Evolutionary conservation across 805 yeast genomes (phyloP), one percentile per base, ranked within the genome.

Genomic region (Schizosaccharomyces octosporus): DNA sequence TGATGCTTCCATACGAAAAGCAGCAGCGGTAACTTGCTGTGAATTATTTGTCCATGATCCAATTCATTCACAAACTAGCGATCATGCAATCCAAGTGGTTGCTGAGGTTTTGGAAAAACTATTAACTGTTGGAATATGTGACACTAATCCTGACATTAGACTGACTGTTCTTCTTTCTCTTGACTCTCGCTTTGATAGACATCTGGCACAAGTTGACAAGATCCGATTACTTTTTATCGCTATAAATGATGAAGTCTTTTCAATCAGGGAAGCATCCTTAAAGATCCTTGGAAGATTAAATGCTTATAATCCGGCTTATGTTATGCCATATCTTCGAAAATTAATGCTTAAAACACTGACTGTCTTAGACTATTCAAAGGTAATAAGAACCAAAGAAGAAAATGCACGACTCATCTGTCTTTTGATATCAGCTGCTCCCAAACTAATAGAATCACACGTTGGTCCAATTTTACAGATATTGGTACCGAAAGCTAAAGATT

Each of bases 131-230:
- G 87, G 95, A 2, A 84, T 90, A 15, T 85, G 95, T 0, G 99
- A 93, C 66, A 87, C 95, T 4, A 63, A 62, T 3, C 80, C 90
- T 1, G 97, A 89, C 63, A 86, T 90, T 41, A 75, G 99, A 62
- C 72, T 85, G 9, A 89, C 85, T 64, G 87, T 90, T 0, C 73
- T 93, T 62, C 78, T 78, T 61, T 78, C 88, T 58, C 74, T 94
- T 48, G 85, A 85, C 45, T 78, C 82, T 1, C 78, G 78, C 63
- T 85, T 90, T 69, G 97, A 93, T 67, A 86, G 95, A 0, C 97
- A 93, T 67, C 72, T 93, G 41, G 87, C 97, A 0, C 97, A 93
- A 70, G 94, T 96, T 0, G 95, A 86, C 63, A 89, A 88, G 69
- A 90, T 89, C 41, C 77, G 87, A 62, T 72, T 89, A 15, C 74